A percentile compares a stretch with the other conserved stretches of the same genome.
phyloP scores from a whole-genome alignment of 345 rosid species.

The Pugionium cornutum region DNA sequence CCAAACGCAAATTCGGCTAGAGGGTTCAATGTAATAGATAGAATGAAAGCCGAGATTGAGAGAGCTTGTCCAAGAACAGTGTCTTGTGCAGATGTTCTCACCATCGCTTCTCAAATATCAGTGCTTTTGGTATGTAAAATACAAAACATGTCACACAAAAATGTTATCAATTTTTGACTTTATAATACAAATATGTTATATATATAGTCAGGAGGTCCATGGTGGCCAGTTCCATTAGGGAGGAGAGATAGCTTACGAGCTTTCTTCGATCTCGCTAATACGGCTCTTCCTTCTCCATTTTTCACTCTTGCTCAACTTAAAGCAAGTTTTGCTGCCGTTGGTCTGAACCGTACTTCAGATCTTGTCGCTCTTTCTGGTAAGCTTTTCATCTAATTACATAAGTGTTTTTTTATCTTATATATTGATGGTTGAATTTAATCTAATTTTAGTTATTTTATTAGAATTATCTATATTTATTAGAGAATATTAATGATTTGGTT shows the following conservation, averaged over 20 bases:
- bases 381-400: not conserved
- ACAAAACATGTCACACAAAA: not conserved
- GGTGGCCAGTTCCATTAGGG: conserved; percentile 41
- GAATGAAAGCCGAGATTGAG: conserved; percentile 52
- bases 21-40: conserved; percentile 56
- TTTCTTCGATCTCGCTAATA: conserved; percentile 36
- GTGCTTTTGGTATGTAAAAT: conserved; percentile 36
- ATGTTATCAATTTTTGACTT: not conserved
- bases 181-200: not conserved
- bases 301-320: conserved; percentile 30
- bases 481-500: not conserved
- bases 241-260: conserved; percentile 44
- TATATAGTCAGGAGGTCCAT: conserved; percentile 44
- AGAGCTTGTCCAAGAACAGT: conserved; percentile 48
- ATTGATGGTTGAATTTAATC: not conserved
- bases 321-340: conserved; percentile 25
- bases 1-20: conserved; percentile 58
- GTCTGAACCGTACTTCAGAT: conserved; percentile 36
- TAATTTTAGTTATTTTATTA: too few relatives aligned
- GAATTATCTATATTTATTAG: not conserved
- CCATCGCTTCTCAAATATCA: conserved; percentile 49
- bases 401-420: not conserved
- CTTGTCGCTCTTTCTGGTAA: conserved; percentile 50
- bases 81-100: conserved; percentile 58
- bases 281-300: conserved; percentile 39